Base-by-base conservation (phyloP, 257 asterid species). In the Nicotiana benthamiana region DNA sequence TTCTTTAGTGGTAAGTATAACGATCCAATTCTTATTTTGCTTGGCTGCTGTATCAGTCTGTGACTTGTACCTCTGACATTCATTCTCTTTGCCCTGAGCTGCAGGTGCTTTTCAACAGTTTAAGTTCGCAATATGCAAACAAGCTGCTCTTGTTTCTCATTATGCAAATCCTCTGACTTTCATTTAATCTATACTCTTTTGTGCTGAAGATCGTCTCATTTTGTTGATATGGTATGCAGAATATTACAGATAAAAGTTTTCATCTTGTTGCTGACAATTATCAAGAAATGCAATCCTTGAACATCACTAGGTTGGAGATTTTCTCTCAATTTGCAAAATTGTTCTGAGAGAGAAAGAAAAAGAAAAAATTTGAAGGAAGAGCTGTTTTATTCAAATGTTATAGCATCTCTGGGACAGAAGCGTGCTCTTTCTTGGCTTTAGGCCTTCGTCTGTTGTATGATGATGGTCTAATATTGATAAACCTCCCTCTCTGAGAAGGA, bases 191-290 rank as follows among this genome's bases (percentile, higher is more conserved):
- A 52, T 77, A 34, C 36, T 6, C 22, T 20, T 40, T 77, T 59
- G 30, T 77, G 30, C 40, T 40, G 40, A 78, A 60, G 81, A 60
- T 56, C 24, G 52, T 51, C 74, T 40, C 81, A 60, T 40, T 84
- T 80, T 74, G 85, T 82, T 79, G 75, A 83, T 86, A 68, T 66
- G 64, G 79, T 75, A 76, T 85, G 83, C 95, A 95, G 99, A 91
- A 88, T 79, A 75, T 93, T 86, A 91, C 97, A 11, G 98, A 95
- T 85, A 87, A 88, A 80, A 82, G 94, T 83, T 82, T 92, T 86
- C 87, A 82, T 82, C 80, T 91, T 83, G 88, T 93, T 88, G 89
- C 97, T 57, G 90, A 90, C 80, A 90, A 82, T 79, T 93, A 89
- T 90, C 86, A 26, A 84, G 91, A 86, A 43, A 84, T 93, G 90